Conservation (phyloP, 2,329 filamentous ascomycete species). For the Phaeomoniella chlamydospora region DNA sequence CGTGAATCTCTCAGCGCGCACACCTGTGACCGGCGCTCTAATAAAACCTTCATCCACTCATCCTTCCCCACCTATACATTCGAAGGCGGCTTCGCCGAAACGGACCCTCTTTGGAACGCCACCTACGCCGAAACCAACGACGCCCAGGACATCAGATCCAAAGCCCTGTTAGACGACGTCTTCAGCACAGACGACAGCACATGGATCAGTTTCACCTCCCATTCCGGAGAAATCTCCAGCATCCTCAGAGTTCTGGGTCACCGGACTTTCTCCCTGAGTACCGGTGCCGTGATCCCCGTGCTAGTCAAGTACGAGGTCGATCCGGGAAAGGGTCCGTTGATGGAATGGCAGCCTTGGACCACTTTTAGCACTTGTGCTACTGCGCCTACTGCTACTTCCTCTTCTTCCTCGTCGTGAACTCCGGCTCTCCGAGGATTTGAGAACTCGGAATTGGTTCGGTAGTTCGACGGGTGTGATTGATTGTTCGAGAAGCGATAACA, state of each 20-base stretch:
- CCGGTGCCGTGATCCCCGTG: constrained; percentile 37
- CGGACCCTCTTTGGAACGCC: constrained; percentile 38
- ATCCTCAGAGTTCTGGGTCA: constrained; percentile 33
- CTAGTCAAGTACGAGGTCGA: constrained; percentile 28
- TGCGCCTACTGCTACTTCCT: neutral
- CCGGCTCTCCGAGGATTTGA: too few species aligned
- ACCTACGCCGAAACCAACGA: constrained; percentile 32
- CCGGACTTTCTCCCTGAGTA: constrained; percentile 29
- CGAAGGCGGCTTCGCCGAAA: constrained; percentile 38
- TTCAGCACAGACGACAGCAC: constrained; percentile 31
- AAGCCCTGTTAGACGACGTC: constrained; percentile 36
- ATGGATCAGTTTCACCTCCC: constrained; percentile 40
- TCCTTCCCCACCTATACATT: constrained; percentile 36
- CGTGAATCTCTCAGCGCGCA: constrained; percentile 46
- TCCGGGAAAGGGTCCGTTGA: constrained; percentile 7
- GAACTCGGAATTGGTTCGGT: too few species aligned
- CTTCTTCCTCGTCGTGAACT: too few species aligned
- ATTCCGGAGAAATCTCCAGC: constrained; percentile 44
- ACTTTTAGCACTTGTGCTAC: constrained; percentile 6
- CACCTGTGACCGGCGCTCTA: constrained; percentile 44
- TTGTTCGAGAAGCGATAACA: too few species aligned
- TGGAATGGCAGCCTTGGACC: constrained; percentile 13
- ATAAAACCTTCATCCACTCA: constrained; percentile 29
- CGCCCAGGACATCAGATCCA: constrained; percentile 31
- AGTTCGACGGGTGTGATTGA: too few species aligned